Conservation (phyloP, 2,329 filamentous ascomycete genomes). For the Cladosporium cucumerinum region DNA sequence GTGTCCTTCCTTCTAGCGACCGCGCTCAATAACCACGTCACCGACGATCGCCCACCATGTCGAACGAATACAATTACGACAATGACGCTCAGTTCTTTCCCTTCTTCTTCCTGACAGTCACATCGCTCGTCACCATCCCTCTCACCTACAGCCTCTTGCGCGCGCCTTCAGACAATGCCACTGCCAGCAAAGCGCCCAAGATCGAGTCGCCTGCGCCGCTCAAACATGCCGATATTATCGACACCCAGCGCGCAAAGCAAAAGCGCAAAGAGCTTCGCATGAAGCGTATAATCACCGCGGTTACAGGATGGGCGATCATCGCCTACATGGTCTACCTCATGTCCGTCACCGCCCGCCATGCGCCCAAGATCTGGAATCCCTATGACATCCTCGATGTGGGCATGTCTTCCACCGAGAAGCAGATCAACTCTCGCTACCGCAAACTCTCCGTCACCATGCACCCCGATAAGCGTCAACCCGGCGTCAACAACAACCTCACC, state of each 20-base stretch:
- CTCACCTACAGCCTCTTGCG: constrained; percentile 80
- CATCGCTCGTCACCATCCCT: constrained; percentile 81
- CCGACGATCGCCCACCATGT: constrained; percentile 57
- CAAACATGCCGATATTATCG: constrained; percentile 78
- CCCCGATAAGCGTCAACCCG: constrained; percentile 86
- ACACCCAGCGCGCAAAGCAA: constrained; percentile 77
- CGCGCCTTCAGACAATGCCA: constrained; percentile 69
- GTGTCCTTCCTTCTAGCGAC: not conserved
- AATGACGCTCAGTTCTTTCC: constrained; percentile 98
- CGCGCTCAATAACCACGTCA: not conserved
- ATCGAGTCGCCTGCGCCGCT: constrained; percentile 80
- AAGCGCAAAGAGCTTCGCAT: constrained; percentile 84
- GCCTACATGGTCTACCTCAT: constrained; percentile 92
- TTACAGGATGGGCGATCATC: constrained; percentile 78
- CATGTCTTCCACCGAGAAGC: constrained; percentile 78
- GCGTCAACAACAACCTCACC: constrained; percentile 85
- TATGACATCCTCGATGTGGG: constrained; percentile 90
- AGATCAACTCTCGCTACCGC: constrained; percentile 90
- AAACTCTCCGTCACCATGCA: constrained; percentile 81
- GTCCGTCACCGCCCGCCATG: constrained; percentile 66
- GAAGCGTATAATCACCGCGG: constrained; percentile 74
- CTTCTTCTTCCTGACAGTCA: constrained; percentile 93
- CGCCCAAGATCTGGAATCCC: constrained; percentile 86
- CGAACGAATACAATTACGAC: constrained; percentile 97
- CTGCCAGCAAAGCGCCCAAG: constrained; percentile 75